Evolutionary conservation across 495 filamentous ascomycete species (phyloP), one percentile per base, ranked within the genome.

Genomic region (Lasiosphaeria ovina): DNA sequence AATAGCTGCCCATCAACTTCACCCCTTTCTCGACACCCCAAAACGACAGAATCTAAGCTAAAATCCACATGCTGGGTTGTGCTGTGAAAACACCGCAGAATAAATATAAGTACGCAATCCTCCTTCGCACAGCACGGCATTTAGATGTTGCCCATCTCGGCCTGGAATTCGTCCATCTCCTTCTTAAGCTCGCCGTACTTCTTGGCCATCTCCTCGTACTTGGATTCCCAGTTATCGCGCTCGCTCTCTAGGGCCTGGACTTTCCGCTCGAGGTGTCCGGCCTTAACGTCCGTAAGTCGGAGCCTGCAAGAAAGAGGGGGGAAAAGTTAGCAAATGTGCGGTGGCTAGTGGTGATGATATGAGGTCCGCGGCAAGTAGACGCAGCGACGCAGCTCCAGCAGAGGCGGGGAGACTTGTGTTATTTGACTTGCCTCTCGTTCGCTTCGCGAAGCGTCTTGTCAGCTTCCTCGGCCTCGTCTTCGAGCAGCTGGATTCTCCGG

Each of bases 211-310:
- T 97, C 94, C 78, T 97, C 95, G 77, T 93, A 98, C 81, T 98
- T 97, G 76, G 78, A 69, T 81, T 98, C 95, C 92, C 92, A 97
- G 74, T 90, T 81, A 74, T 97, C 91, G 63, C 89, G 87, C 67
- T 91, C 83, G 59, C 81, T 76, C 77, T 99, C 94, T 63, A 99
- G 86, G 66, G 93, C 96, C 74, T 95, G 89, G 63, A 99, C 94
- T 81, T 99, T 97, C 81, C 95, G 95, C 80, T 98, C 95, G 79
- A 92, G 97, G 83, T 99, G 94, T 62, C 93, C 95, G 72, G 94
- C 92, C 81, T 97, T 97, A 78, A 98, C 92, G 75, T 98, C 94
- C 76, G 94, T 97, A 79, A 96, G 93, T 69, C 95, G 92, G 69
- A 98, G 90, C 79, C 94, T 99, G 61, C 48, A 32, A 16, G 47